Evolutionary conservation across 2,329 filamentous ascomycete genomes (phyloP), one percentile per base, ranked within the genome.

Genomic region (Hypoxylon sp.): DNA sequence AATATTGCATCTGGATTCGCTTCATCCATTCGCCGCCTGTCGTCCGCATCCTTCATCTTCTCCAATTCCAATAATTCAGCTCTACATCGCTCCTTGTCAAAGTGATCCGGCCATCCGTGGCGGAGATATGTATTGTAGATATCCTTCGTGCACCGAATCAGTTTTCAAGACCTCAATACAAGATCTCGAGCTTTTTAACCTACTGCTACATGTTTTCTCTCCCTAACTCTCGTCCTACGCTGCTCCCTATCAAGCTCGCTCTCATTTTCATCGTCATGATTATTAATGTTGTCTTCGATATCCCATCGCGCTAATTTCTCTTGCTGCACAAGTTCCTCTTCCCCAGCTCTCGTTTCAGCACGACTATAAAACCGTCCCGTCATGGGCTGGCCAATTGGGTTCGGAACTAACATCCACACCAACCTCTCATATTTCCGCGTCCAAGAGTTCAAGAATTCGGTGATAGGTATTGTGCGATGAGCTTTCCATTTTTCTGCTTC

Each of bases 41-140:
- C 19, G 3, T 57, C 50, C n/a, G 17, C 51, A 5, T 57, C 44
- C 17, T 54, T 42, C 5, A 4, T 33, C 11, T 24, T 52, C n/a
- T 60, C 63, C 6, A 57, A 6, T 6, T 46, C 44, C 9, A 66
- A 26, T 29, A 65, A 35, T 26, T 60, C 50, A 10, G 13, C 26
- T 51, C 63, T 53, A 22, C 63, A 66, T 50, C 44, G 31, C 26
- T 60, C 42, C 26, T 65, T 65, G 13, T 60, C 33, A n/a, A 66
- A 60, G 26, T 31, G 42, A 26, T 51, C 17, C 6, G 63, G 63
- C 57, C 55, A 60, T 37, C 63, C 57, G 8, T 60, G 5, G 5
- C 55, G 42, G 29, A 60, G 50, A 47, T 66, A 55, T 6, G 19
- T 51, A 22, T 60, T 60, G n/a, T 60, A 60, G 4, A 60, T 5